Percentiles rank a stretch among this genome's conserved stretches.
Conservation (phyloP, 2,329 filamentous ascomycete genomes). For the Aspergillus spinulosporus region DNA sequence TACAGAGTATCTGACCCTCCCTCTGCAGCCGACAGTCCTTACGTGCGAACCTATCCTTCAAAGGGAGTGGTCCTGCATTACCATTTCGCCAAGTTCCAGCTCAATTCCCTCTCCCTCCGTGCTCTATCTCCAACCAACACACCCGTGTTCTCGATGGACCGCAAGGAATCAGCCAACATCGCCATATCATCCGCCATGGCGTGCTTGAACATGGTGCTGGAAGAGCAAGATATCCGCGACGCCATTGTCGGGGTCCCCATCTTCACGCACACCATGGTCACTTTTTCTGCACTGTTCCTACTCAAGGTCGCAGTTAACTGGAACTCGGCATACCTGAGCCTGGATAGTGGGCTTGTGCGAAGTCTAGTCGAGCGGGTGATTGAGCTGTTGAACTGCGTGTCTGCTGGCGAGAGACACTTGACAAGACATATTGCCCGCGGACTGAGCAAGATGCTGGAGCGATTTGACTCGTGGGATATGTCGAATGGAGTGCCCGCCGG, state of each 20-base stretch:
- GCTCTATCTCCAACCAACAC: slow-evolving; percentile 46
- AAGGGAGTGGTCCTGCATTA: slow-evolving; percentile 55
- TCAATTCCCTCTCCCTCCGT: slow-evolving; percentile 48
- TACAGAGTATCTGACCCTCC: neutral
- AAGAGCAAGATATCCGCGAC: slow-evolving; percentile 51
- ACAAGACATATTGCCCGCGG: slow-evolving; percentile 45
- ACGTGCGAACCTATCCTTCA: slow-evolving; percentile 51
- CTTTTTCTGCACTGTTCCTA: slow-evolving; percentile 48
- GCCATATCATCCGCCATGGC: slow-evolving; percentile 51
- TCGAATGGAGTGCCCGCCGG: slow-evolving; percentile 17
- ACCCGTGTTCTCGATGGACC: slow-evolving; percentile 45
- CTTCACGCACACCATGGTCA: slow-evolving; percentile 49
- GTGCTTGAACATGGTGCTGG: slow-evolving; percentile 49
- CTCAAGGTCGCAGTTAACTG: slow-evolving; percentile 48
- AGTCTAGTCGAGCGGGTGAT: slow-evolving; percentile 43
- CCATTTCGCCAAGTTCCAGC: slow-evolving; percentile 55
- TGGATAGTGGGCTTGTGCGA: slow-evolving; percentile 41
- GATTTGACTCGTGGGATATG: slow-evolving; percentile 43
- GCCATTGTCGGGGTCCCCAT: slow-evolving; percentile 52
- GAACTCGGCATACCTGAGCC: slow-evolving; percentile 44
- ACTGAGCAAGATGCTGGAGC: slow-evolving; percentile 44
- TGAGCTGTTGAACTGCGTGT: slow-evolving; percentile 42
- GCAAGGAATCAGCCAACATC: slow-evolving; percentile 47
- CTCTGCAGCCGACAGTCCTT: slow-evolving; percentile 43
- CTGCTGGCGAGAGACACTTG: slow-evolving; percentile 44